Base-by-base conservation (phyloP, 306 rosid species). In the Myrica gale region DNA sequence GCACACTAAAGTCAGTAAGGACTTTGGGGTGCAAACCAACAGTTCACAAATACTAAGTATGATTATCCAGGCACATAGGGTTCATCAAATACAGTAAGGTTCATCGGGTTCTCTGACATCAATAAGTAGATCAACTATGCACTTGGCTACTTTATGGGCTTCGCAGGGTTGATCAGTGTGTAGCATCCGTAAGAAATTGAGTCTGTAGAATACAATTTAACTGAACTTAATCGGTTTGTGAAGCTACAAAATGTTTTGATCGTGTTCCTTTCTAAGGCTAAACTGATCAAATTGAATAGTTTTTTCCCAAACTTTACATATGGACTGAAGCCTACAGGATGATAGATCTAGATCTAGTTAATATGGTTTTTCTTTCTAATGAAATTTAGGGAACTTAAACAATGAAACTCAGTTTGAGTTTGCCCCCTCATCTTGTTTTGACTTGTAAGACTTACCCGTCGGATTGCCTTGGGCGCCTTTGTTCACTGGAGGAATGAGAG, bases 391-490 rank as follows among this genome's bases (percentile, higher is more conserved):
- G 69, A 11, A 41, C 69, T 17, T 41, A 0, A 4, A 46, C 23
- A 16, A 48, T n/a, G 1, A 57, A 20, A 20, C 63, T 12, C 9
- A 57, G 20, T 12, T 12, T 58, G 9, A 66, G 50, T 44, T n/a
- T 7, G 32, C 69, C 46, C 37, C 16, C 51, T 44, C 9, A 13
- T 41, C 51, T 37, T 45, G 13, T 78, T 9, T 65, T 41, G 74
- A 39, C 80, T 19, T 75, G 83, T 67, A 79, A 61, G 71, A 89
- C 93, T 90, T 79, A 94, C 98, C 95, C 63, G 74, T 85, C 68
- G 80, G 88, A 80, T 58, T 56, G 16, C 86, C 82, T 47, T 72
- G 85, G 76, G 72, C 41, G 72, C 47, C 71, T 74, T 82, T 87
- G 73, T 58, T 82, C 73, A 19, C 76, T 58, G 56, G 57, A 55